Percentiles rank a stretch among this genome's conserved stretches.
Evolutionary conservation across 768 basidiomycete genomes (phyloP).

Genomic region (Myochromella boudieri): DNA sequence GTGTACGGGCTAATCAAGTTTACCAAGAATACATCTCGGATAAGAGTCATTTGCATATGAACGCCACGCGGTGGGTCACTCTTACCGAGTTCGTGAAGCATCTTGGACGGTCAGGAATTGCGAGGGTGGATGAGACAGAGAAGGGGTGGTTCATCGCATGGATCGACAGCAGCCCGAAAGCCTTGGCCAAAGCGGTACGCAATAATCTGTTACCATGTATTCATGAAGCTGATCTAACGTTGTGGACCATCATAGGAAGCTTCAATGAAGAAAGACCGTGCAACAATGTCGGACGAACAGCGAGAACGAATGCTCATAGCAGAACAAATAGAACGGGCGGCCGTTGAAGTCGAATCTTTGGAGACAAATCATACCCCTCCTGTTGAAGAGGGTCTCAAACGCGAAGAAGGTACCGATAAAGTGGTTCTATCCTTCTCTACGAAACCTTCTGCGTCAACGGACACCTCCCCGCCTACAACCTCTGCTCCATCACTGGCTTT

Average conservation of each 20-base stretch:
- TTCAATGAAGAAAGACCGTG: conserved; percentile 87
- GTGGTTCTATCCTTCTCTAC: conserved; percentile 71
- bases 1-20: conserved; percentile 91
- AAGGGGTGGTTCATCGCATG: conserved; percentile 98
- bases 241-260: conserved; percentile 55
- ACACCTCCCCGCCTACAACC: conserved; percentile 27
- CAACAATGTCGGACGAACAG: conserved; percentile 91
- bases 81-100: conserved; percentile 94
- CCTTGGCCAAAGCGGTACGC: conserved; percentile 85
- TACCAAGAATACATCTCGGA: conserved; percentile 98
- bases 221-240: neutral
- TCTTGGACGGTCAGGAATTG: conserved; percentile 82
- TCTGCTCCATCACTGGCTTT: conserved; percentile 37
- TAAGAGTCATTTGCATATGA: conserved; percentile 96
- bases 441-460: conserved; percentile 41
- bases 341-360: conserved; percentile 41
- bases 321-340: conserved; percentile 93
- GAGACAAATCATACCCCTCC: conserved; percentile 35
- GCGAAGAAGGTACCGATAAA: conserved; percentile 71
- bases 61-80: conserved; percentile 96
- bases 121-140: conserved; percentile 95
- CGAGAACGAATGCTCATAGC: conserved; percentile 86
- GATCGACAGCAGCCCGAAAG: conserved; percentile 96
- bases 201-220: conserved; percentile 26
- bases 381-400: conserved; percentile 62